Base-by-base conservation (phyloP, 768 basidiomycete species). In the Russula sp. region DNA sequence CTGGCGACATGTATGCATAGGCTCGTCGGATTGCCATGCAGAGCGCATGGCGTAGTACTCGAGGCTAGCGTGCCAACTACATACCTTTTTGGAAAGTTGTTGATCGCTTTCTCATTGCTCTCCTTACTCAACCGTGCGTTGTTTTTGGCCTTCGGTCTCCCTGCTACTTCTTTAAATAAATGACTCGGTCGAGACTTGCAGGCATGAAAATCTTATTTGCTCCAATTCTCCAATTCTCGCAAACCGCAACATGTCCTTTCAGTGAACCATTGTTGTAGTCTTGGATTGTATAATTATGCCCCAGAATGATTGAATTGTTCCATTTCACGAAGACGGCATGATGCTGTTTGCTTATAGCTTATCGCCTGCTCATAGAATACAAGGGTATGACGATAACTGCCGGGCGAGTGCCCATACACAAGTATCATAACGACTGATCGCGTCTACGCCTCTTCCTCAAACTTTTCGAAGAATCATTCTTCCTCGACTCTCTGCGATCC, bases 1-100 rank as follows among this genome's bases (percentile, higher is more conserved):
- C 11, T 32, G 43, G 34, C 39, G 34, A 35, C 32, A 38, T 29
- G 29, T 29, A 9, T 18, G 7, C 55, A 20, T 62, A 91, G 88
- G 90, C 90, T 5, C 81, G 84, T 65, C 84, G 90, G 49, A 93
- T 93, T 66, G 84, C 90, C 18, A 82, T 93, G 84, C 91, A 93
- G 72, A 93, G 91, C 65, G 91, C 90, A 46, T 93, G 91, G 90
- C 82, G 90, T 71, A 79, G 86, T 68, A 77, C 81, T 45, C 78
- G 84, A 60, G 80, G 78, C 69, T 87, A 69, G 20, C 39, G 51
- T 51, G 39, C 42, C 22, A 22, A 32, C 32, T 42, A 22, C 36
- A 52, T 63, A 59, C 45, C 61, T 45, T 65, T 49, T 58, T 54
- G 52, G 61, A 39, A 47, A 35, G 56, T 32, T 54, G 45, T 59